phyloP scores from a whole-genome alignment of 768 basidiomycete genomes.

The Lactifluus rugatus region DNA sequence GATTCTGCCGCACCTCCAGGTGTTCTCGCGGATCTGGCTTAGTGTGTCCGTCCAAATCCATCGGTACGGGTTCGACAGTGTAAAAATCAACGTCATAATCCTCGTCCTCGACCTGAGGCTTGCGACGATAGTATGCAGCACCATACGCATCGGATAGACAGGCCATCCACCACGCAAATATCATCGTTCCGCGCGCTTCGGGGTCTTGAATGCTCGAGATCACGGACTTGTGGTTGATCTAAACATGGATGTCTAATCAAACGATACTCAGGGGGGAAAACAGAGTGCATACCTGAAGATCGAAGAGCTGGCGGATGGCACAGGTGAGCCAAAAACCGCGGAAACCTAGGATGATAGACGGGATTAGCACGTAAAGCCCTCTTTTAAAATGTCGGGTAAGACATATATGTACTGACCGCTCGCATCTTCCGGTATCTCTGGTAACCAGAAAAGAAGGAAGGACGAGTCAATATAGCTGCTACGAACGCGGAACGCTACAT shows the following conservation, averaged over 20 bases:
- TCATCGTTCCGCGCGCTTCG: conserved; percentile 74
- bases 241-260: background rate
- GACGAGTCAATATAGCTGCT: background rate
- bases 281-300: conserved; percentile 48
- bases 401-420: conserved; percentile 39
- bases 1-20: conserved; percentile 48
- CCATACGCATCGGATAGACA: conserved; percentile 77
- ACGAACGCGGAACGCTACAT: background rate
- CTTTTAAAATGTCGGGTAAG: conserved; percentile 2
- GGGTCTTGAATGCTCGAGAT: conserved; percentile 63
- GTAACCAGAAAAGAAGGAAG: background rate
- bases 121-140: conserved; percentile 74
- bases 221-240: conserved; percentile 82
- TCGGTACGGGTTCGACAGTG: conserved; percentile 51
- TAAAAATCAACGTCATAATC: conserved; percentile 89
- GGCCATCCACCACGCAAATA: conserved; percentile 93
- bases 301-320: conserved; percentile 68
- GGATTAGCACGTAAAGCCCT: background rate
- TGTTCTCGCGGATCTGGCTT: conserved; percentile 53
- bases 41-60: conserved; percentile 32
- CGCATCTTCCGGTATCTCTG: conserved; percentile 66
- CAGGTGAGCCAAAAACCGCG: conserved; percentile 78
- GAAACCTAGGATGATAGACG: conserved; percentile 44
- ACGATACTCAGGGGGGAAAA: background rate
- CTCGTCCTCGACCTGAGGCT: conserved; percentile 69